Percentiles rank a stretch among this genome's conserved stretches.
Conservation (phyloP, 2,329 filamentous ascomycete species). For the Xylariaceae sp. region DNA sequence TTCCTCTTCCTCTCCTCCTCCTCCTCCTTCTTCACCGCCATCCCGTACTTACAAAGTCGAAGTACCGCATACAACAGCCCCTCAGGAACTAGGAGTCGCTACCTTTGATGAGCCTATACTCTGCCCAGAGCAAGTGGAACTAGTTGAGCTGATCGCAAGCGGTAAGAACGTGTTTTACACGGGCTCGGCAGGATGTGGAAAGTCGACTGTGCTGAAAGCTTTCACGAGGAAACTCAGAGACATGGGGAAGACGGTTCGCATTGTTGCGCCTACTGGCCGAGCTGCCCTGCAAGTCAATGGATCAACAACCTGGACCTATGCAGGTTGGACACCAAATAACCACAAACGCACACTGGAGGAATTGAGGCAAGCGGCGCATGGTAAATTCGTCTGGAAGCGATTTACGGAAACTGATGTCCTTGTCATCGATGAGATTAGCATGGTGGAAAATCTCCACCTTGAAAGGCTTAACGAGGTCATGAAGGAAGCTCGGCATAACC, state of each 20-base stretch:
- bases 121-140: constrained; percentile 49
- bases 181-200: constrained; percentile 64
- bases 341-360: constrained; percentile 45
- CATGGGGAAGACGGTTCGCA: constrained; percentile 44
- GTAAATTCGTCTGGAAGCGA: constrained; percentile 39
- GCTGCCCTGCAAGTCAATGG: constrained; percentile 61
- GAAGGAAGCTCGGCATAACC: constrained; percentile 40
- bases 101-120: constrained; percentile 37
- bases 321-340: constrained; percentile 55
- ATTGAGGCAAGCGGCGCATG: constrained; percentile 36
- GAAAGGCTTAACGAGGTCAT: constrained; percentile 53
- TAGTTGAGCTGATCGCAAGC: constrained; percentile 54
- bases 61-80: background rate
- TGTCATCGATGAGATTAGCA: constrained; percentile 68
- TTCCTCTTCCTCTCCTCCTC: constrained; percentile 2
- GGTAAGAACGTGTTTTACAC: constrained; percentile 66
- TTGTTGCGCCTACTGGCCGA: constrained; percentile 62
- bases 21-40: constrained; percentile 8
- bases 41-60: background rate
- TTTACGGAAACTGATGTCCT: constrained; percentile 54
- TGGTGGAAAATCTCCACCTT: constrained; percentile 61
- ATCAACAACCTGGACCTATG: constrained; percentile 58
- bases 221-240: constrained; percentile 45
- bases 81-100: background rate
- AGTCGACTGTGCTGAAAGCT: constrained; percentile 57